Percentiles rank a stretch among this genome's conserved stretches.
Conservation (phyloP, 352 stramenopile species). For the Globisporangium spiculum region DNA sequence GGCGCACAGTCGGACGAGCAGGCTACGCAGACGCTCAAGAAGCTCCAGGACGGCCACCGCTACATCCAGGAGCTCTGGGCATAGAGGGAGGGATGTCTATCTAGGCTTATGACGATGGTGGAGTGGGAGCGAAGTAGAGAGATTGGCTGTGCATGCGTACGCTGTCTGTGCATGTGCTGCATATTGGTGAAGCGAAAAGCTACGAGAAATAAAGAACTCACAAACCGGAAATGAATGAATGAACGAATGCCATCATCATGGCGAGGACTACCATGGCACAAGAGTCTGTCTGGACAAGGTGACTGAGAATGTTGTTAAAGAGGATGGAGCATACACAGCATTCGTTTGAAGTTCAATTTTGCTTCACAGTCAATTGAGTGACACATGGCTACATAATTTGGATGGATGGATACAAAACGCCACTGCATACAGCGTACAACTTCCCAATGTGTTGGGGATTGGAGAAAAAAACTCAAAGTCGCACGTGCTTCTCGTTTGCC, state of each 20-base stretch:
- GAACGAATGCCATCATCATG: not conserved
- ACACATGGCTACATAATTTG: slow-evolving; percentile 1
- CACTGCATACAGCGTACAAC: not conserved
- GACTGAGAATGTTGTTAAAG: not conserved
- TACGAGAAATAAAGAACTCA: not conserved
- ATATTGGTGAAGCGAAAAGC: not conserved
- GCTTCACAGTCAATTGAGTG: not conserved
- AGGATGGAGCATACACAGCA: not conserved
- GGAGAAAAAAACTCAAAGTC: not conserved
- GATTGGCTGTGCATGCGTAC: not conserved
- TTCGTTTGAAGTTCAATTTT: not conserved
- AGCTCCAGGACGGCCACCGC: slow-evolving; percentile 82
- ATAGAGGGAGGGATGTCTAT: slow-evolving; percentile 17
- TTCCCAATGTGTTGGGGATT: not conserved
- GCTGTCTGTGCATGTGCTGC: not conserved
- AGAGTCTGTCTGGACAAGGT: too few relatives aligned
- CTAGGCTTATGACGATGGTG: not conserved
- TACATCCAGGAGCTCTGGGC: slow-evolving; percentile 97
- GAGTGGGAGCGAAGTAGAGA: not conserved
- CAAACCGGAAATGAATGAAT: not conserved
- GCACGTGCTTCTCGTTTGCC: too few relatives aligned
- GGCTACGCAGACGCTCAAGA: slow-evolving; percentile 85
- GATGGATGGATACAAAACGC: not conserved
- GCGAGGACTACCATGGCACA: not conserved
- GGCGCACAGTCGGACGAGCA: slow-evolving; percentile 47